These are phyloP conservation scores for Rosa multiflora DNA, from an alignment of 306 rosid species.

Conservation along the genomic window DNA sequence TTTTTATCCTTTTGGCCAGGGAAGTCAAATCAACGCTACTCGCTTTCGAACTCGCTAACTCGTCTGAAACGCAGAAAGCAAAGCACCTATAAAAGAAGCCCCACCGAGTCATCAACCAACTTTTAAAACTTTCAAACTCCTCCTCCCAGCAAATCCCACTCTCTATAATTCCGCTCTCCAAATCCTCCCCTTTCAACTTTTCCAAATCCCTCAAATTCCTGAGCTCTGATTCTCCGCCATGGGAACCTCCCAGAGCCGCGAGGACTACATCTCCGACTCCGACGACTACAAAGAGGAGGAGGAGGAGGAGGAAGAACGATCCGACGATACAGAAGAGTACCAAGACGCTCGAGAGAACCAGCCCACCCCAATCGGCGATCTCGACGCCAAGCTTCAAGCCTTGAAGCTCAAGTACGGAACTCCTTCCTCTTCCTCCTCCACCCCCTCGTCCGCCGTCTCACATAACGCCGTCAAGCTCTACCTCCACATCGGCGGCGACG, in stretches of 20 bases:
- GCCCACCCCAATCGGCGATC: conserved; percentile 45
- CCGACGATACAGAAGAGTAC: conserved; percentile 24
- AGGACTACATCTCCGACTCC: conserved; percentile 58
- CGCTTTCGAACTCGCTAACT: background rate
- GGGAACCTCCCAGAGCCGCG: conserved; percentile 92
- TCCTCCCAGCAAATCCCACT: background rate
- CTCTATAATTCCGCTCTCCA: background rate
- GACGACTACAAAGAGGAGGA: conserved; percentile 42
- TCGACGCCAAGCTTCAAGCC: conserved; percentile 70
- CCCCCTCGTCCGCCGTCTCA: conserved; percentile 30
- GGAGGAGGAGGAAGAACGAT: conserved; percentile 33
- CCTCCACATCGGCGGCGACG: conserved; percentile 84
- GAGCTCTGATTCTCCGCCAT: conserved; percentile 22
- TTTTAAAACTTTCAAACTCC: too few species aligned
- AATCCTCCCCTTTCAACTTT: background rate
- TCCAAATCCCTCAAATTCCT: background rate
- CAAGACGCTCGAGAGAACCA: conserved; percentile 31
- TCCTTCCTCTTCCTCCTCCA: conserved; percentile 30
- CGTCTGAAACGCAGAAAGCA: background rate
- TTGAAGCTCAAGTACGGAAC: conserved; percentile 67
- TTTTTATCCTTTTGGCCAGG: background rate
- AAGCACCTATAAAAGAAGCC: background rate
- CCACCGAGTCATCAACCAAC: background rate
- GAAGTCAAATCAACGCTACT: conserved; percentile 26
- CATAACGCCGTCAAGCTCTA: conserved; percentile 74